phyloP scores from a whole-genome alignment of 2,329 filamentous ascomycete species.

The Pseudogymnoascus sp. region DNA sequence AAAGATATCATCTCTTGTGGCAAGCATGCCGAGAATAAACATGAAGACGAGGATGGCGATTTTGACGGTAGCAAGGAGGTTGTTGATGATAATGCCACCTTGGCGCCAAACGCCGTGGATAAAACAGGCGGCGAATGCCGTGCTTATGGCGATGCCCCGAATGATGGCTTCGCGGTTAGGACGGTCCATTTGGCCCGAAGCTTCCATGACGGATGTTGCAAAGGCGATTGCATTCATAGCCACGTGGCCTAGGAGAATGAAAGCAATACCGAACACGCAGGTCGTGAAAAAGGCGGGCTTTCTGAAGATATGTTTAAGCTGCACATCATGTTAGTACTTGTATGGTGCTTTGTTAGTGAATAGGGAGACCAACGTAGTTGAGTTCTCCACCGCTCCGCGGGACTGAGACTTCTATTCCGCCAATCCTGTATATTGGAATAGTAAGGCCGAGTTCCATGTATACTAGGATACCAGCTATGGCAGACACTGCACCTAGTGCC shows the following conservation, averaged over 20 bases:
- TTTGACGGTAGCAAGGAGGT: conserved; percentile 44
- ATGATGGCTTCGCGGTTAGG: conserved; percentile 25
- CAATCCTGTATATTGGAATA: conserved; percentile 36
- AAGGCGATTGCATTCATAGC: conserved; percentile 43
- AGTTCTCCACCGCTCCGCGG: conserved; percentile 41
- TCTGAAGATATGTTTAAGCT: conserved; percentile 37
- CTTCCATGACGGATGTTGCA: conserved; percentile 34
- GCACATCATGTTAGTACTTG: neutral
- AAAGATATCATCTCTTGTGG: neutral
- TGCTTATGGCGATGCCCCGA: conserved; percentile 41
- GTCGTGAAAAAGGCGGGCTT: conserved; percentile 32
- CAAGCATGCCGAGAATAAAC: conserved; percentile 30
- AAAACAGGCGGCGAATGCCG: conserved; percentile 38
- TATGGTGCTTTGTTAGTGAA: neutral
- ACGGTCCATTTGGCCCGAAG: conserved; percentile 27
- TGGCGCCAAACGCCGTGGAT: conserved; percentile 42
- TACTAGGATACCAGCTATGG: conserved; percentile 17
- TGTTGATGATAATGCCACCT: conserved; percentile 45
- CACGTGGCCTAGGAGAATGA: conserved; percentile 37
- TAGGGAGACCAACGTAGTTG: conserved; percentile 34
- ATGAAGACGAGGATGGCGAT: conserved; percentile 41
- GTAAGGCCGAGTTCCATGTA: conserved; percentile 41
- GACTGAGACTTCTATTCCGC: conserved; percentile 34
- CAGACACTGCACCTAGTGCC: conserved; percentile 14
- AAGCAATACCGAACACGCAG: conserved; percentile 35